Conservation (phyloP, 2,329 filamentous ascomycete species). For the Colletotrichum magnum region DNA sequence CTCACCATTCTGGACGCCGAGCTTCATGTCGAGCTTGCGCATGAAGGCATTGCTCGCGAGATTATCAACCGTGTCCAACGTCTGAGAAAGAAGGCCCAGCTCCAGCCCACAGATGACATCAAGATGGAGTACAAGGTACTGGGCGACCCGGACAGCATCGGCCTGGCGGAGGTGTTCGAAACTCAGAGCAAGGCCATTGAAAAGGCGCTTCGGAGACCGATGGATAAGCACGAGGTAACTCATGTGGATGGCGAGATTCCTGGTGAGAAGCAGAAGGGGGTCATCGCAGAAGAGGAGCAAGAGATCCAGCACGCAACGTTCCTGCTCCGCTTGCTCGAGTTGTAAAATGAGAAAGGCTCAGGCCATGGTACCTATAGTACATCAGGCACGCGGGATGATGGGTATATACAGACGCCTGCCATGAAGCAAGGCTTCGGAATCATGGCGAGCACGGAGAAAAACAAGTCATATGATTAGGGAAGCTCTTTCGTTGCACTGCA, state of each 20-base stretch:
- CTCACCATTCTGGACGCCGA: constrained; percentile 90
- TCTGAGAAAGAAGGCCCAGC: constrained; percentile 91
- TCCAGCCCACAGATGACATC: constrained; percentile 93
- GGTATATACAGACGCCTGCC: no score
- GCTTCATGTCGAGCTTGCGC: constrained; percentile 85
- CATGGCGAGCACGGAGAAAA: neutral
- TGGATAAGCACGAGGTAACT: constrained; percentile 64
- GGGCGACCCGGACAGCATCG: constrained; percentile 82
- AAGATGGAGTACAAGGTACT: constrained; percentile 93
- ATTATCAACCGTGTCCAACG: constrained; percentile 94
- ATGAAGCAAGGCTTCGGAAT: no score
- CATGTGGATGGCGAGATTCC: constrained; percentile 43
- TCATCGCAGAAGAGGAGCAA: constrained; percentile 87
- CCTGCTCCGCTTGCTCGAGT: constrained; percentile 80
- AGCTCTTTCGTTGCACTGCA: neutral
- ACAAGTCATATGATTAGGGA: neutral
- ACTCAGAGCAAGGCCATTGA: constrained; percentile 51
- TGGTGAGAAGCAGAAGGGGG: constrained; percentile 41
- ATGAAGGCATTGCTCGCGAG: constrained; percentile 91
- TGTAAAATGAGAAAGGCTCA: constrained; percentile 61
- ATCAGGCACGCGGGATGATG: no score
- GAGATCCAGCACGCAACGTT: constrained; percentile 88
- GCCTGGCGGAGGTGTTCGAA: constrained; percentile 78
- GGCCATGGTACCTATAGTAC: neutral
- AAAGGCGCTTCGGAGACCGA: constrained; percentile 79